These are phyloP conservation scores for Aeschynomene evenia DNA, from an alignment of 306 rosid genomes.

Conservation along the genomic window DNA sequence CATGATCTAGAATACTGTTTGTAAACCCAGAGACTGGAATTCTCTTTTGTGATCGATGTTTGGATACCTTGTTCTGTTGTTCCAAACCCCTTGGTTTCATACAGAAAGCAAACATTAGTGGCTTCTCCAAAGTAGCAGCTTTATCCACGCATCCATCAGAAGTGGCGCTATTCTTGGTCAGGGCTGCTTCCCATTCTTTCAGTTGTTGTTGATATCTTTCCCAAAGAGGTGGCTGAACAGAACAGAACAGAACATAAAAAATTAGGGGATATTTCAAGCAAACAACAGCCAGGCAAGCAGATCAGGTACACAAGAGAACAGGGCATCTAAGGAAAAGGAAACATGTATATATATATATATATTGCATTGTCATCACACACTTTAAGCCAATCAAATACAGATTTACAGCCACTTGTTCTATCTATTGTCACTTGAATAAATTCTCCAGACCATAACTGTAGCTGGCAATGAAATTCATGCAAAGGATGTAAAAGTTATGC, in stretches of 20 bases:
- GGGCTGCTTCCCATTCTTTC: slow-evolving; percentile 76
- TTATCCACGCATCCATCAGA: slow-evolving; percentile 53
- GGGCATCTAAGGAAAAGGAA: slow-evolving; percentile 10
- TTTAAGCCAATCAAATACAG: neutral
- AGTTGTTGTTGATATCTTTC: slow-evolving; percentile 71
- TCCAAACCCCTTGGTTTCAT: slow-evolving; percentile 92
- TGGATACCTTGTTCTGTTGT: slow-evolving; percentile 72
- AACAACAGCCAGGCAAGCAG: neutral
- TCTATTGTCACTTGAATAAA: neutral
- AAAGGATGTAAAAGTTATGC: neutral
- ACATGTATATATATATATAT: neutral
- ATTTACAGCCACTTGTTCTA: slow-evolving; percentile 1
- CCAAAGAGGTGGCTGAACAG: slow-evolving; percentile 81
- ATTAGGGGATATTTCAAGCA: neutral
- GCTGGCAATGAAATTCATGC: neutral
- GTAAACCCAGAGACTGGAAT: slow-evolving; percentile 63
- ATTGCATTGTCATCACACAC: neutral
- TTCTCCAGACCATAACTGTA: neutral
- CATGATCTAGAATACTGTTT: slow-evolving; percentile 55
- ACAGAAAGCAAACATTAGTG: slow-evolving; percentile 92
- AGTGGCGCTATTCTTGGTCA: slow-evolving; percentile 44
- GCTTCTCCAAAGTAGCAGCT: slow-evolving; percentile 68
- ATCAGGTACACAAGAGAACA: slow-evolving; percentile 19
- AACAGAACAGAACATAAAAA: slow-evolving; percentile 33
- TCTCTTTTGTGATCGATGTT: slow-evolving; percentile 79